Evolutionary conservation across 176 grass and related monocot genomes (phyloP).

Genomic region (Carex parvula): DNA sequence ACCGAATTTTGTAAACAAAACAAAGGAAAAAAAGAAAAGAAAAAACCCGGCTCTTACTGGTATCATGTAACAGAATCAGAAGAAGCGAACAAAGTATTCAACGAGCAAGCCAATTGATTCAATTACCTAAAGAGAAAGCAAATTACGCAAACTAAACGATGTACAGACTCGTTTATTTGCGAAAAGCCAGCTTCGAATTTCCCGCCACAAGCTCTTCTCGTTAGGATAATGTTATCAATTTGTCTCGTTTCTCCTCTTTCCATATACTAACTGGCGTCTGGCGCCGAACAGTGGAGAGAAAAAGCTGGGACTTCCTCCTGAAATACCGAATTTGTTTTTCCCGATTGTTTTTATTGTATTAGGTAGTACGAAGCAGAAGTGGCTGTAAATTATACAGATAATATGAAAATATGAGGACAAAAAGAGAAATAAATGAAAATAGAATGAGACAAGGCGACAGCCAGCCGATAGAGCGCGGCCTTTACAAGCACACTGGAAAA

Average conservation of each 20-base stretch:
- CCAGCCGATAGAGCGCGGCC: neutral
- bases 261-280: neutral
- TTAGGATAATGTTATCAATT: neutral
- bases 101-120: neutral
- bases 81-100: neutral
- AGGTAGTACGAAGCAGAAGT: neutral
- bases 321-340: neutral
- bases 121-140: neutral
- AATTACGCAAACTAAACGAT: slow-evolving; percentile 2
- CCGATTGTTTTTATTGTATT: neutral
- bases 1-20: neutral
- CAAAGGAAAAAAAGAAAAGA: neutral
- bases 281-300: slow-evolving; percentile 8
- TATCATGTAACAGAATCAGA: neutral
- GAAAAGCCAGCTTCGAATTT: slow-evolving; percentile 18
- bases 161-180: neutral
- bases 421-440: neutral
- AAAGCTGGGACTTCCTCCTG: neutral
- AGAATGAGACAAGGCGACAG: slow-evolving; percentile 7
- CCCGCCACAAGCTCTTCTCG: slow-evolving; percentile 5
- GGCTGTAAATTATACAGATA: neutral
- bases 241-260: neutral
- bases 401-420: slow-evolving; percentile 5
- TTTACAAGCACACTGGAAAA: neutral
- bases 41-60: neutral